Percentiles rank a stretch among this genome's conserved stretches.
Conservation (phyloP, 352 stramenopile genomes). For the Thalassiosira livingstoniorum region DNA sequence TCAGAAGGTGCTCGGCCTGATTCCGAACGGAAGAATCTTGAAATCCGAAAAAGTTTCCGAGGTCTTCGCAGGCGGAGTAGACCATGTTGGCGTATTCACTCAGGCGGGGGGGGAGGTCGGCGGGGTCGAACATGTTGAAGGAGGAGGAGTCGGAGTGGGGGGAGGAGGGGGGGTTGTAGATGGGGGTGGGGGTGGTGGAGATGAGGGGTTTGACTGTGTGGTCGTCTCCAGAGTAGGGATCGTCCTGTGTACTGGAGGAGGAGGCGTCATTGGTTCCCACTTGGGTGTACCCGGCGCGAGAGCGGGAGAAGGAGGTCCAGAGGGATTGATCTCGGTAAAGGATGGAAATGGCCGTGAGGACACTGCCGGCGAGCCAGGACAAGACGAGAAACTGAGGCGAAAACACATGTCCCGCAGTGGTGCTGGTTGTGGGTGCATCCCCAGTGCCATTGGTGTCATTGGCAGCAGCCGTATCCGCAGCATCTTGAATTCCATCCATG, state of each 20-base stretch:
- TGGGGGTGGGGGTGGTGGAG: conserved; percentile 31
- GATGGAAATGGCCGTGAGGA: conserved; percentile 1
- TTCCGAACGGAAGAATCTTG: conserved; percentile 91
- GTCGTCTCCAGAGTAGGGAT: conserved; percentile 24
- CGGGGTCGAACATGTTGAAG: conserved; percentile 88
- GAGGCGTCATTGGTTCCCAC: neutral
- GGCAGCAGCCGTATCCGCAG: too few species aligned
- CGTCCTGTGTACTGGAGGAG: neutral
- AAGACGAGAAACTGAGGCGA: conserved; percentile 14
- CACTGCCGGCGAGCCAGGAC: conserved; percentile 7
- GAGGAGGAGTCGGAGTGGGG: conserved; percentile 54
- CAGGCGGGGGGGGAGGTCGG: conserved; percentile 81
- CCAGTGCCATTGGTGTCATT: too few species aligned
- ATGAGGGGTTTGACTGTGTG: conserved; percentile 56
- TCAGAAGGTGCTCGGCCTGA: conserved; percentile 97
- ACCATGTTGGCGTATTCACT: conserved; percentile 87
- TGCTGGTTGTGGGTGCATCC: conserved; percentile 22
- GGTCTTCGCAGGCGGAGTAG: conserved; percentile 90
- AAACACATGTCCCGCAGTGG: too few species aligned
- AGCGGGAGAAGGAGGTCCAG: neutral
- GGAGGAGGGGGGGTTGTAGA: conserved; percentile 40
- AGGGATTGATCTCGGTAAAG: conserved; percentile 27
- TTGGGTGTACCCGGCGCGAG: conserved; percentile 40
- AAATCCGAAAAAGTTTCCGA: conserved; percentile 96
- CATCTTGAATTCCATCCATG: too few species aligned